Evolutionary conservation across 176 grass and related monocot species (phyloP), one percentile per base, ranked within the genome.

Genomic region (maize (Zea mays)): DNA sequence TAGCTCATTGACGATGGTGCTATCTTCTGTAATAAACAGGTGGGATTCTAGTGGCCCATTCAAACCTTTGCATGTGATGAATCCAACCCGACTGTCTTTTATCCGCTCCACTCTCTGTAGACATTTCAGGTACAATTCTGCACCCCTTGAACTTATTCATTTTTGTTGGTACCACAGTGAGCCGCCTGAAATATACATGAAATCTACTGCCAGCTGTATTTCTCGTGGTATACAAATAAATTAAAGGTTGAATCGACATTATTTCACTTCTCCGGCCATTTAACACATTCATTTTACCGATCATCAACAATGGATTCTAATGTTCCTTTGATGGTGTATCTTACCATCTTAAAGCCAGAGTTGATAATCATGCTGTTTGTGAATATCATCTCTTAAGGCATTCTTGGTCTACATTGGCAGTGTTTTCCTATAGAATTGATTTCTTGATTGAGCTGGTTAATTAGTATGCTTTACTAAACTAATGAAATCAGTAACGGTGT

Each of bases 61-160:
- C 77, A 94, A 98, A 77, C 91, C 95, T 64, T 88, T 98, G 81
- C 95, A 98, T 76, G 75, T 83, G 69, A 94, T 98, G 85, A 98
- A 98, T 86, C 95, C 95, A 15, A 94, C 65, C 54, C 73, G 95
- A 14, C 56, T 94, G 40, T 92, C 91, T 72, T 98, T 98, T 75
- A 85, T 98, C 15, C 91, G 91, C 43, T 92, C 91, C 43, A 56
- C 85, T 41, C 91, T 98, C 3, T 98, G 95, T 71, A 88, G 85
- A 49, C 87, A 94, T 86, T 98, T 98, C 80, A 87, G 87, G 95
- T 98, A 76, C 61, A 69, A 20, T 85, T 52, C 42, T 10, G 5
- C 34, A 16, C 21, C 36, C 59, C 49, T 73, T 76, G 54, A 45
- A 9, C 17, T 6, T 73, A 36, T 84, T 42, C 57, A 10, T 50